Evolutionary conservation across 2,329 filamentous ascomycete genomes (phyloP), one percentile per base, ranked within the genome.

Genomic region (Thielaviopsis euricoi): DNA sequence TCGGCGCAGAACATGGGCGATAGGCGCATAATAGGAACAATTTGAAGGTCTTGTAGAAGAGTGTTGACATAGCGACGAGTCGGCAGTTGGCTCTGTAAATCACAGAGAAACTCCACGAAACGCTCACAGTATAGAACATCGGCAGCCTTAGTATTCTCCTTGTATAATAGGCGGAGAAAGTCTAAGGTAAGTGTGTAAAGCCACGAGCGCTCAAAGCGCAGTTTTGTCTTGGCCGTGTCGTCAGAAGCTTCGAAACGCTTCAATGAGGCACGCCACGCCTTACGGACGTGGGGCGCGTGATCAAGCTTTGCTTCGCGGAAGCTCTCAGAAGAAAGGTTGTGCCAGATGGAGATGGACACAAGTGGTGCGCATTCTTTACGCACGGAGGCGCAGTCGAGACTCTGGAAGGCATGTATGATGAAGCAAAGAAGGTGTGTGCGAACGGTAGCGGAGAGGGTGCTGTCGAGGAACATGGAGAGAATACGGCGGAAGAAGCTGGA

Each of bases 331-430:
- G 87, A 86, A 43, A 98, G 73, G 67, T 95, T 94, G 66, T 97
- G 88, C 93, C 93, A 98, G 65, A 93, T 89, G 0, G 87, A 85
- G 64, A 98, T 95, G 13, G 89, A 93, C 21, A 98, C 91, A 55
- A 98, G 74, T 1, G 94, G 89, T 6, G 91, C 93, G 70, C 93
- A 97, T 74, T 98, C 93, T 69, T 96, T 97, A 62, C 93, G 84
- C 54, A 98, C 87, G 58, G 95, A 80, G 43, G 81, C 80, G 67
- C 83, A 90, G 68, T 98, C 94, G 33, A 98, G 76, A 52, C 89
- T 96, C 69, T 97, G 90, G 67, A 96, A 98, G 40, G 91, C 87
- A 63, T 85, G 82, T 55, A 95, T 94, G 62, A 97, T 77, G 70
- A 97, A 97, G 23, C 81, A 86, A 22, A 98, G 74, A n/a, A 97